Base-by-base conservation (phyloP, 306 rosid genomes). In the Prunus kanzakura region DNA sequence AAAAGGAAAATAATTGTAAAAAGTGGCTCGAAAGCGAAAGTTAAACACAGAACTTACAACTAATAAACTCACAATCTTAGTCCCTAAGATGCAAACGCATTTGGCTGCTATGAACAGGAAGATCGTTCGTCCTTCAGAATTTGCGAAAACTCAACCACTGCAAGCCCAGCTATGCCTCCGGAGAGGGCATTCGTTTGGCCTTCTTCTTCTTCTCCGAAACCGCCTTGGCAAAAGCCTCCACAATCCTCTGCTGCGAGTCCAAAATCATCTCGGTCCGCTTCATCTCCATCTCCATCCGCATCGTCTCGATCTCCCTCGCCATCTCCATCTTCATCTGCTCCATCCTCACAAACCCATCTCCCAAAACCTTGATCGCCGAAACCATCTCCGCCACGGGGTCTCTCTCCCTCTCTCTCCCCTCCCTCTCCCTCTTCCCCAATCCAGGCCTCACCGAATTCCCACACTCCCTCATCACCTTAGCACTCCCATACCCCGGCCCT, bases 241-340 rank as follows among this genome's bases (percentile, higher is more conserved):
- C 96, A 54, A 96, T 87, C 58, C 96, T 71, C 27, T 89, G 97
- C 77, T 96, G 99, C 0, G 99, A 96, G n/a, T 92, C 93, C 55
- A 96, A 76, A 75, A 96, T 92, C 98, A 92, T 92, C 87, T 92
- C 93, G 0, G 97, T 92, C 35, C 98, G 87, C 78, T 96, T 96
- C 90, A 92, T 91, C 79, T 96, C 99, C 98, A 92, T 96, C 35
- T 96, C 99, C 98, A 92, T 92, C 70, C 99, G 64, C 91, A 87
- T 92, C 0, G 88, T 73, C 50, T 96, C 99, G 4, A 96, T 89
- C 81, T 96, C 97, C 77, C 92, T 89, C 0, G 98, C 96, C 99
- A 92, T 96, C 82, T 96, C 98, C 92, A 96, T 96, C 88, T 92
- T 96, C 96, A 89, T 96, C 82, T 93, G 86, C 74, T 96, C 99